Base-by-base conservation (phyloP, 2,329 filamentous ascomycete genomes). In the Tolypocladium tundrense region DNA sequence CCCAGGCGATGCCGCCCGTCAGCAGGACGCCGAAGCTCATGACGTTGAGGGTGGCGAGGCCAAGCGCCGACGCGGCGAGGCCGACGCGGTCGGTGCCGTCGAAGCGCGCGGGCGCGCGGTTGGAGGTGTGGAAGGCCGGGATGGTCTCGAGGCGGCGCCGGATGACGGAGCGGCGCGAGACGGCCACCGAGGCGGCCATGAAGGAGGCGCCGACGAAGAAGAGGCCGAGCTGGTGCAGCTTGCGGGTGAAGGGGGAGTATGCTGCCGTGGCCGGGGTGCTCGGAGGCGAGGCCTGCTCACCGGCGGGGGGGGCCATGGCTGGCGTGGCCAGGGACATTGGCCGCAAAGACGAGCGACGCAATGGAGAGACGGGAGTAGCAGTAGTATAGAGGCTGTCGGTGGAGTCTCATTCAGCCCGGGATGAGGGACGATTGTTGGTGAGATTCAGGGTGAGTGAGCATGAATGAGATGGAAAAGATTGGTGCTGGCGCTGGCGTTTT, bases 1-100 rank as follows among this genome's bases (percentile, higher is more conserved):
- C 86, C 80, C 88, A 96, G 61, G 90, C 77, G 13, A 86, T 71
- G 0, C 88, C 91, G 4, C 93, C 94, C 0, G 83, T 79, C 10
- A 81, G 73, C 80, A 95, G 84, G 70, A 96, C 84, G 1, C 81
- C 86, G 54, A 94, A 82, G 65, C 86, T 88, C 39, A 86, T 67
- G 14, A 94, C 90, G 66, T 96, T 96, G 64, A 97, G 80, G 0
- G 92, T 96, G 0, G 93, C 94, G 41, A 97, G 77, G 54, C 87
- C 88, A 27, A 99, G 77, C 0, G 93, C 93, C 72, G 96, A 88
- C 40, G 88, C 74, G 1, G 93, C 93, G 62, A 97, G 87, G 43
- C 88, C 70, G 55, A 71, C 60, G 42, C 68, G 65, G 55, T 71
- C 70, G n/a, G 61, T 62, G 9, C 64, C 60, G 61, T 73, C 68